Evolutionary conservation across 2,329 filamentous ascomycete genomes (phyloP).

Genomic region (Mollisiaceae sp.): DNA sequence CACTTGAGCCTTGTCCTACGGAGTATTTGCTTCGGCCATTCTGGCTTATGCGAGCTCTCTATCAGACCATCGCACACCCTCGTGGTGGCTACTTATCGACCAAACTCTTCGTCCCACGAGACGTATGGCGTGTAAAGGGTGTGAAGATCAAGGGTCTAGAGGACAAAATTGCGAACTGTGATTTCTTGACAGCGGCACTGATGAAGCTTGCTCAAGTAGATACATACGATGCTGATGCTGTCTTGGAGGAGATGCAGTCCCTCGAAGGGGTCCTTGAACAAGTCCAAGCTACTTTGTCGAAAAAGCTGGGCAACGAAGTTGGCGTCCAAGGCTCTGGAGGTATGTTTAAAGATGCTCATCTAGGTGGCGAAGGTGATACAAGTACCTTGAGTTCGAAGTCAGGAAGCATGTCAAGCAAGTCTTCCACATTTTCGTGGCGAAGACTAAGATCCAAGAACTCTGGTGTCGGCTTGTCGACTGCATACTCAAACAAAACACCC

Average conservation of each 20-base stretch:
- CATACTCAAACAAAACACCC: constrained; percentile 54
- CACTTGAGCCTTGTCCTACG: constrained; percentile 89
- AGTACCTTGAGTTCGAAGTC: constrained; percentile 52
- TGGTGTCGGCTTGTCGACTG: constrained; percentile 60
- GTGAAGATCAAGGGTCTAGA: constrained; percentile 92
- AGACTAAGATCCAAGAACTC: constrained; percentile 91
- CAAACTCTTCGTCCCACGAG: constrained; percentile 87
- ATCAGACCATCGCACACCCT: constrained; percentile 89
- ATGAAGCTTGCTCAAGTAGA: constrained; percentile 84
- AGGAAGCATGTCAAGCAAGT: constrained; percentile 72
- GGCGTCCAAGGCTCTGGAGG: constrained; percentile 76
- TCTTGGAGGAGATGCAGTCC: constrained; percentile 92
- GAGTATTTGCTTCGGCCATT: constrained; percentile 91
- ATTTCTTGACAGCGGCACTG: constrained; percentile 86
- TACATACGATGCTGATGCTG: constrained; percentile 86
- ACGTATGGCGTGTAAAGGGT: constrained; percentile 92
- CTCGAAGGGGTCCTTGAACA: constrained; percentile 87
- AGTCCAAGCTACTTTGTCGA: constrained; percentile 74
- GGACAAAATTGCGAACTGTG: constrained; percentile 92
- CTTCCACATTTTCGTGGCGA: constrained; percentile 85
- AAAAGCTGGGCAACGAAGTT: constrained; percentile 92
- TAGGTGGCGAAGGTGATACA: constrained; percentile 49
- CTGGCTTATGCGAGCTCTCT: constrained; percentile 95
- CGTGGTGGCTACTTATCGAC: constrained; percentile 91
- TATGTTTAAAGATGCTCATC: constrained; percentile 74